Conservation (phyloP, 805 yeast species). For the Yarrowia sp. region DNA sequence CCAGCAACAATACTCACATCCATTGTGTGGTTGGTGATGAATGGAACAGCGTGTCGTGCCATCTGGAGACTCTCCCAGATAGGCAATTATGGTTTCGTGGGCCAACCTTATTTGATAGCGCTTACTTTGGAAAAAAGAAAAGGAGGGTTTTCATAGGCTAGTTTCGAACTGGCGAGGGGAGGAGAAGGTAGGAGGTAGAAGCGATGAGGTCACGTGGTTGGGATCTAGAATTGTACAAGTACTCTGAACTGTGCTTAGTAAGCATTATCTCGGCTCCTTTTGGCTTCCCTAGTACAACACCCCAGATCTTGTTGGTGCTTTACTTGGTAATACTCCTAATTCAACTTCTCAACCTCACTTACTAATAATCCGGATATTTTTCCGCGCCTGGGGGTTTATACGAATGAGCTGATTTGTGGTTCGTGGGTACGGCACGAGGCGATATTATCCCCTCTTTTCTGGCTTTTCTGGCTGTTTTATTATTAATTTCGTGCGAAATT, state of each 20-base stretch:
- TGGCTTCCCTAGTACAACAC: too few relatives aligned
- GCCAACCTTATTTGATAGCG: background rate
- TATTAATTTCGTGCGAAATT: background rate
- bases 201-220: too few relatives aligned
- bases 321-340: too few relatives aligned
- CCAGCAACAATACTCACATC: background rate
- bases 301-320: too few relatives aligned
- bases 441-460: too few relatives aligned
- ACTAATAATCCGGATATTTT: too few relatives aligned
- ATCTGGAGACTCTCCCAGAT: background rate
- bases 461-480: background rate
- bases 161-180: too few relatives aligned
- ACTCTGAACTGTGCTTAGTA: too few relatives aligned
- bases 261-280: too few relatives aligned
- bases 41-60: background rate
- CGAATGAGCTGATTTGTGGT: background rate
- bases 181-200: too few relatives aligned
- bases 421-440: background rate
- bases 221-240: too few relatives aligned
- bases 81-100: background rate
- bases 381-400: background rate
- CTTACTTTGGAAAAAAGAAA: background rate
- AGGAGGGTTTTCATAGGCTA: background rate
- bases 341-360: too few relatives aligned
- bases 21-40: conserved; percentile 5